These are phyloP conservation scores for Stemphylium vesicarium DNA, from an alignment of 2,329 filamentous ascomycete species.

Conservation along the genomic window DNA sequence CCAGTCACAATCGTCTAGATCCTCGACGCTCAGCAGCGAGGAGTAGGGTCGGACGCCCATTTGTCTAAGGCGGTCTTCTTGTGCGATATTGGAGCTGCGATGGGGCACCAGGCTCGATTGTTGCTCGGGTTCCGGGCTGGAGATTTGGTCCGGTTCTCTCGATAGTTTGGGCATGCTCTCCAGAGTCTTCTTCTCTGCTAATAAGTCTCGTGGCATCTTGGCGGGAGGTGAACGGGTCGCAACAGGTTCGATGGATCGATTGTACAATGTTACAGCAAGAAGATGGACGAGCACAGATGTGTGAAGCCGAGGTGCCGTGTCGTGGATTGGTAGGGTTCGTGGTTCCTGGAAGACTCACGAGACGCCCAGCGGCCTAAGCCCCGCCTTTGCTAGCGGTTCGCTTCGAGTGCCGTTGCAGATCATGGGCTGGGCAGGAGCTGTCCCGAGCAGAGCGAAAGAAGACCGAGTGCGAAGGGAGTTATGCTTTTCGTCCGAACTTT, in stretches of 20 bases:
- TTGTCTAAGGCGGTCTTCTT: slow-evolving; percentile 39
- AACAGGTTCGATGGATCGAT: no score
- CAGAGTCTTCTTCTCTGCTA: slow-evolving; percentile 46
- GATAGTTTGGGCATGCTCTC: slow-evolving; percentile 48
- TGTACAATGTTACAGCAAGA: background rate
- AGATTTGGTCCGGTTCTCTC: slow-evolving; percentile 37
- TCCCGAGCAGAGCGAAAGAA: no score
- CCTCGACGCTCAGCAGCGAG: slow-evolving; percentile 72
- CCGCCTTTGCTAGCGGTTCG: slow-evolving; percentile 17
- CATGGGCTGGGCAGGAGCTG: background rate
- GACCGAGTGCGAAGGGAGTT: no score
- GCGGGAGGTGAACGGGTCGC: background rate
- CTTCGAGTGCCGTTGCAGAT: slow-evolving; percentile 16
- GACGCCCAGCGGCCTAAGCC: slow-evolving; percentile 18
- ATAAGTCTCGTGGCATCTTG: slow-evolving; percentile 54
- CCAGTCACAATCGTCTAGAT: slow-evolving; percentile 66
- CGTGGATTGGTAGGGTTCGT: slow-evolving; percentile 21
- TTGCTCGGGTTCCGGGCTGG: slow-evolving; percentile 21
- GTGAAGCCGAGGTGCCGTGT: slow-evolving; percentile 13
- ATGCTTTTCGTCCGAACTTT: no score
- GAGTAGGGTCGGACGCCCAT: slow-evolving; percentile 73
- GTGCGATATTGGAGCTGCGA: slow-evolving; percentile 29
- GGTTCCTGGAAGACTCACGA: slow-evolving; percentile 26
- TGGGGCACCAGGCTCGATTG: slow-evolving; percentile 27
- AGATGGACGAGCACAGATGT: slow-evolving; percentile 1